phyloP scores from a whole-genome alignment of 345 rosid genomes.

The Passiflora organensis region DNA sequence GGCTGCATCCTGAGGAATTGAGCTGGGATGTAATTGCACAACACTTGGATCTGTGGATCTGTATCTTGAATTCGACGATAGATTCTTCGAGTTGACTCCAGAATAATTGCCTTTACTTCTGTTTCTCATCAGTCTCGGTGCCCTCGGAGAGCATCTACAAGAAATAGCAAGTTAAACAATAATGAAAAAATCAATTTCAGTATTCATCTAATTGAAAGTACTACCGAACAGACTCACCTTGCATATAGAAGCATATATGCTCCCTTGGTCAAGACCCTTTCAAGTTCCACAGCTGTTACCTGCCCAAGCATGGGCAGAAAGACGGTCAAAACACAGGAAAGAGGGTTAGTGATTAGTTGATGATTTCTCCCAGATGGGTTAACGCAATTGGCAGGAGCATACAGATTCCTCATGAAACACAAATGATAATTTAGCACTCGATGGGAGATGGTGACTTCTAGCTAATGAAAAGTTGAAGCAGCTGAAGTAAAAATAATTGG shows the following conservation, averaged over 20 bases:
- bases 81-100: slow-evolving; percentile 17
- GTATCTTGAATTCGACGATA: slow-evolving; percentile 26
- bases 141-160: slow-evolving; percentile 67
- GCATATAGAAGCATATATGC: slow-evolving; percentile 93
- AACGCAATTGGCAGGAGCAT: too few relatives aligned
- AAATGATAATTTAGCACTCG: too few relatives aligned
- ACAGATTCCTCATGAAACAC: too few relatives aligned
- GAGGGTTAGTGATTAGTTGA: too few relatives aligned
- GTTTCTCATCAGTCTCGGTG: slow-evolving; percentile 55
- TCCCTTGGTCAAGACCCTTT: slow-evolving; percentile 55
- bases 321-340: slow-evolving; percentile 2
- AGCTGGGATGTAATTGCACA: slow-evolving; percentile 25
- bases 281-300: slow-evolving; percentile 71
- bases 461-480: not conserved
- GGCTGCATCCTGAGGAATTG: slow-evolving; percentile 28
- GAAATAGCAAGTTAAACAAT: slow-evolving; percentile 14
- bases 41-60: slow-evolving; percentile 22
- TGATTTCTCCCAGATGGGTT: too few relatives aligned
- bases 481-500: not conserved
- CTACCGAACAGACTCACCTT: slow-evolving; percentile 42
- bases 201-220: not conserved
- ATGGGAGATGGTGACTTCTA: too few relatives aligned
- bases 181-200: not conserved
- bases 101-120: slow-evolving; percentile 23
- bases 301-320: slow-evolving; percentile 28